Base-by-base conservation (phyloP, 2,329 filamentous ascomycete genomes). In the Trichoderma pleuroti region DNA sequence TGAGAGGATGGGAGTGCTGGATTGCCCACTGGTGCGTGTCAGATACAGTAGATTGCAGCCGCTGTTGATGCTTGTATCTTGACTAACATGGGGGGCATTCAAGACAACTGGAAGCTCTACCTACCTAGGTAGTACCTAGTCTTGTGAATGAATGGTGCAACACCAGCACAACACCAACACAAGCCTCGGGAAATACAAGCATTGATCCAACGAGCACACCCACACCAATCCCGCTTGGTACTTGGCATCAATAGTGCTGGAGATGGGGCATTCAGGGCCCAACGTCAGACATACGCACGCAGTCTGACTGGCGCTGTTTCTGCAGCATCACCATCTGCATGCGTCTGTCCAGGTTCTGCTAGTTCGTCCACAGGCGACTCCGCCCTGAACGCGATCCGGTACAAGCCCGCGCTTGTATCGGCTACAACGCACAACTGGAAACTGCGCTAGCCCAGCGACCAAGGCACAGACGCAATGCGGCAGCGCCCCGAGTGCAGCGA, bases 11-110 rank as follows among this genome's bases (percentile, higher is more conserved):
- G 32, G 34, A 67, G 46, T 57, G 64, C 26, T 67, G 30, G 21
- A 67, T 59, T 67, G 64, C 5, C 8, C 39, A n/a, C 8, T 42
- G 39, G 39, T 57, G 36, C 39, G 65, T 68, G 42, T 68, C 65
- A 68, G 65, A 68, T 68, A 68, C 65, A 68, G 26, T 28, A 28
- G 26, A 28, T 42, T 68, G 65, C 52, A 46, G 39, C 24, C 57
- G 63, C 32, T 39, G 34, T 34, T n/a, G 56, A n/a, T 42, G 39
- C 16, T 42, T 42, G 39, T 42, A 42, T 42, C 16, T 24, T 52
- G n/a, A 52, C n/a, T 52, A 24, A 24, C n/a, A 49, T n/a, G n/a
- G n/a, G n/a, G n/a, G n/a, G n/a, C n/a, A n/a, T n/a, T n/a, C n/a
- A n/a, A 28, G 26, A 28, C 26, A 28, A 5, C 3, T 28, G 26